A percentile compares a stretch with the other conserved stretches of the same genome.
phyloP scores from a whole-genome alignment of 306 rosid species.

The Begonia loranthoides region DNA sequence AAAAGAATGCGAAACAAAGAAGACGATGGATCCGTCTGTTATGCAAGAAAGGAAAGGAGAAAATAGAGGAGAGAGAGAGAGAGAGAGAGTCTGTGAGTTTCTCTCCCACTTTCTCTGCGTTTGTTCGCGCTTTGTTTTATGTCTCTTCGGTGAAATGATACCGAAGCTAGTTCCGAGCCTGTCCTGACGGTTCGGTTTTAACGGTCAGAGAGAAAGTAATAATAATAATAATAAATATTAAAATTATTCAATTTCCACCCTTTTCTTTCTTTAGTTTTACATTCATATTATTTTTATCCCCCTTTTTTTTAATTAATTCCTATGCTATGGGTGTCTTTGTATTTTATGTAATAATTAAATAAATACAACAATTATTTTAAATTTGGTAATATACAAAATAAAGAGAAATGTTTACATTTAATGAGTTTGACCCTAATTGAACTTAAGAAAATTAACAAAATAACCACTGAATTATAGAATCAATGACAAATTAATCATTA shows the following conservation, averaged over 20 bases:
- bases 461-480: too few relatives aligned
- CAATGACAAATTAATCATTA: too few relatives aligned
- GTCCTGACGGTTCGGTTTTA: slow-evolving; percentile 38
- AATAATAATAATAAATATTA: background rate
- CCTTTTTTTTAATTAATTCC: background rate
- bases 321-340: too few relatives aligned
- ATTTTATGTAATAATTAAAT: too few relatives aligned
- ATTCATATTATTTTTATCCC: background rate
- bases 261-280: background rate
- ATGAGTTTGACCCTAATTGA: too few relatives aligned
- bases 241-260: too few relatives aligned
- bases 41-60: slow-evolving; percentile 19
- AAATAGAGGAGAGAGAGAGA: slow-evolving; percentile 1
- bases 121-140: slow-evolving; percentile 10
- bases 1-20: background rate
- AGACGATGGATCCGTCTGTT: slow-evolving; percentile 9
- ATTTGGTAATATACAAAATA: too few relatives aligned
- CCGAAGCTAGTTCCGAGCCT: slow-evolving; percentile 72
- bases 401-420: background rate
- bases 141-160: slow-evolving; percentile 22
- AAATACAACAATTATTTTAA: too few relatives aligned
- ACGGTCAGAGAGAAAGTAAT: slow-evolving; percentile 13
- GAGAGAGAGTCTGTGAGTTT: slow-evolving; percentile 4
- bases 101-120: slow-evolving; percentile 10
- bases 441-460: too few relatives aligned